Evolutionary conservation across 1,284 basidiomycete genomes (phyloP).

Genomic region (Earliella scabrosa): DNA sequence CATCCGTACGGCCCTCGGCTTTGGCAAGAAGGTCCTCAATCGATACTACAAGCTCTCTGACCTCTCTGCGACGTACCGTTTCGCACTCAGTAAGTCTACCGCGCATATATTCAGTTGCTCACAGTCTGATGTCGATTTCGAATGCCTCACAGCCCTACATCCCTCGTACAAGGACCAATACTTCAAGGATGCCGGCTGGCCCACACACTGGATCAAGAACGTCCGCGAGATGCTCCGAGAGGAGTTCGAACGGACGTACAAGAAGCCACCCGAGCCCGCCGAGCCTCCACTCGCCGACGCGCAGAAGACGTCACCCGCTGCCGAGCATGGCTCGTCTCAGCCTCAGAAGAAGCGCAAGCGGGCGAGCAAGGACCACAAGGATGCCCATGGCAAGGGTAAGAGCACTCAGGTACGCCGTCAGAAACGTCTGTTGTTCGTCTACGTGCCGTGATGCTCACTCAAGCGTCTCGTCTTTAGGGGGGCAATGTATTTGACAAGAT

Average conservation of each 20-base stretch:
- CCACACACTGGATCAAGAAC: not conserved
- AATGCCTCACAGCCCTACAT: not conserved
- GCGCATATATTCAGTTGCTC: too few relatives aligned
- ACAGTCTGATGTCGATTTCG: too few relatives aligned
- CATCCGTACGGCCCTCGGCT: constrained; percentile 7
- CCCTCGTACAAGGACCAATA: not conserved
- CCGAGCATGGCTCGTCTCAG: too few relatives aligned
- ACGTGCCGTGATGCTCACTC: too few relatives aligned
- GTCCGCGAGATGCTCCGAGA: not conserved
- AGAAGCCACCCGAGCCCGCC: not conserved
- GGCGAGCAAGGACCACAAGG: too few relatives aligned
- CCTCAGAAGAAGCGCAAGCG: too few relatives aligned
- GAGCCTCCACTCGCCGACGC: too few relatives aligned
- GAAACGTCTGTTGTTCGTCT: too few relatives aligned
- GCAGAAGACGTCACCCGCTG: too few relatives aligned
- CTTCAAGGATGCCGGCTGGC: not conserved
- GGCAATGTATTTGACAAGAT: constrained; percentile 19
- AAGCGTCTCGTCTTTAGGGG: too few relatives aligned
- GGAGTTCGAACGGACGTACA: not conserved
- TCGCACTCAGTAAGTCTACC: not conserved
- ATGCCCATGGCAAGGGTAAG: too few relatives aligned
- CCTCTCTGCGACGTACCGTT: not conserved
- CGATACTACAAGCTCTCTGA: not conserved
- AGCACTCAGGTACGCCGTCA: too few relatives aligned
- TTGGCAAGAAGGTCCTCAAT: not conserved